Conservation (phyloP, 805 yeast genomes). For the Saturnispora sanitii region DNA sequence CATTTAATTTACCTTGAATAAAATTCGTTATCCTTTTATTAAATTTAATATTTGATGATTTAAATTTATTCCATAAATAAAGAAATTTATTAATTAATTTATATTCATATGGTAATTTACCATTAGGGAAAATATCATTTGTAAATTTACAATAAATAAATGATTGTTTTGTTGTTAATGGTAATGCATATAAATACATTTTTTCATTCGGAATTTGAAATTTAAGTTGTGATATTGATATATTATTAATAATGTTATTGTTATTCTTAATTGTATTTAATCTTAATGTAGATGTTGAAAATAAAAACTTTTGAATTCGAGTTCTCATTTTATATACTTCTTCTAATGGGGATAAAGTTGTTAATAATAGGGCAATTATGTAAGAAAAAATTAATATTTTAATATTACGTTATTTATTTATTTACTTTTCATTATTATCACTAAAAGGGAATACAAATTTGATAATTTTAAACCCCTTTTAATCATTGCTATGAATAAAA, state of each 20-base stretch:
- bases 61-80: conserved; percentile 54
- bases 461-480: no score
- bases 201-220: conserved; percentile 6
- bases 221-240: neutral
- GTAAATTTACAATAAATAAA: conserved; percentile 63
- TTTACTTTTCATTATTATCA: no score
- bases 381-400: no score
- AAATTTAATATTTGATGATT: conserved; percentile 41
- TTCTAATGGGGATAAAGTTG: no score
- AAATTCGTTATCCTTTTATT: conserved; percentile 50
- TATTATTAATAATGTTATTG: neutral
- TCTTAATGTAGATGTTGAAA: no score
- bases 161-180: conserved; percentile 53
- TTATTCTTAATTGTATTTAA: neutral
- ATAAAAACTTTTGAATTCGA: no score
- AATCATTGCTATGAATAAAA: no score
- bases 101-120: conserved; percentile 28
- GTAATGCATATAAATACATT: conserved; percentile 60
- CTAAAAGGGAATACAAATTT: no score
- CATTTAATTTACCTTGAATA: conserved; percentile 44
- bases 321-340: no score
- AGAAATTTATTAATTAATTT: conserved; percentile 39
- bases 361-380: no score
- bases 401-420: no score
- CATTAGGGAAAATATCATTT: conserved; percentile 25